Evolutionary conservation across 192 early-diverging fungal species (phyloP), one percentile per base, ranked within the genome.

Genomic region (Coemansia sp.): DNA sequence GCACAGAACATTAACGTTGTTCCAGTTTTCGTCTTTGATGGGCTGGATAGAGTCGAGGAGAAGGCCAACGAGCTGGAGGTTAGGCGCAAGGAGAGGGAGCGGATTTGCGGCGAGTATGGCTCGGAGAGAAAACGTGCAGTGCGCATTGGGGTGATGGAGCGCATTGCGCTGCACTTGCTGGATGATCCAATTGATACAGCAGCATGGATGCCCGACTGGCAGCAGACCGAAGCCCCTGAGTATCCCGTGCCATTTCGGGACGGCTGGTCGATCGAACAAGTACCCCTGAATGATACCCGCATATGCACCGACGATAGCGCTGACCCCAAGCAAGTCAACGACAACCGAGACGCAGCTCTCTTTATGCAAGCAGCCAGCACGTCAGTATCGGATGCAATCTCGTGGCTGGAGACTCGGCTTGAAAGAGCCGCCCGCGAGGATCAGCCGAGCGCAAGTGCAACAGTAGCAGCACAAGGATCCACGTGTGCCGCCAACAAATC

Each of bases 11-110:
- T 86, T 45, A 76, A 73, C 16, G 86, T 88, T 62, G 86, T 74
- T 18, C 89, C 89, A 0, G 71, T 92, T 25, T 87, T 91, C 74
- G 77, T 92, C 2, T 92, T 92, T 81, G 91, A 92, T 60, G 87
- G 86, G 2, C 25, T 56, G 13, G 29, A 16, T 16, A 79, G 87
- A 0, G 66, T 88, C 1, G 55, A 64, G 7, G 84, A 83, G 29
- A 92, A 92, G 63, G 59, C 75, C 12, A 33, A 49, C 29, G 89
- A 90, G 69, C 43, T 72, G 7, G 20, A 35, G 1, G 63, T 70
- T 48, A 73, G 78, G 43, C 43, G 48, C 18, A 63, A 49, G 43
- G 56, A 63, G 40, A 60, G 59, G 30, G 40, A 23, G 39, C 68
- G 68, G 45, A 58, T 60, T 16, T 7, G 45, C 34, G 31, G 23